A percentile compares a stretch with the other conserved stretches of the same genome.
Conservation (phyloP, 2,329 filamentous ascomycete species). For the Penicillium sp. region DNA sequence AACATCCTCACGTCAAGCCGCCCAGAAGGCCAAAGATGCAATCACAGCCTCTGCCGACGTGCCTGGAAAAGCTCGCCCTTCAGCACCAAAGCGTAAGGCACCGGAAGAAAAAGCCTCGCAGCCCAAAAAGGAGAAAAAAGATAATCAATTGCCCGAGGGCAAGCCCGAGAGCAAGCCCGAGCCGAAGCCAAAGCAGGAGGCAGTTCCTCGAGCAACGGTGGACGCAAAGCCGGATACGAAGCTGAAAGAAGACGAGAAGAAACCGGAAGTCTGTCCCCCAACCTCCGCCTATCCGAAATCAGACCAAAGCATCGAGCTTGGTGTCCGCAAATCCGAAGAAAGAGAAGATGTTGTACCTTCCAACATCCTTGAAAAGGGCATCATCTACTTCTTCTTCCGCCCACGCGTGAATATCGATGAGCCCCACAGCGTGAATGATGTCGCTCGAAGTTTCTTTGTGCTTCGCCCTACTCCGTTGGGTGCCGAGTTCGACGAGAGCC, state of each 20-base stretch:
- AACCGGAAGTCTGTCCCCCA: constrained; percentile 15
- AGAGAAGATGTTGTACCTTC: constrained; percentile 59
- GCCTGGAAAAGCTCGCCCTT: constrained; percentile 27
- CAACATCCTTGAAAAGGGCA: constrained; percentile 80
- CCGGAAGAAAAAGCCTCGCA: constrained; percentile 27
- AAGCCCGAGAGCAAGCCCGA: too few relatives aligned
- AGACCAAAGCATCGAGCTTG: constrained; percentile 34
- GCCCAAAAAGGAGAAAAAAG: constrained; percentile 47
- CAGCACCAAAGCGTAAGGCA: constrained; percentile 48
- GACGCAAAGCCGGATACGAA: constrained; percentile 6
- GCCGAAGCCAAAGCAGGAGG: constrained; percentile 24
- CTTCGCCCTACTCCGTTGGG: constrained; percentile 72
- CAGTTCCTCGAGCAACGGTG: neutral
- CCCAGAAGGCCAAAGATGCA: constrained; percentile 49
- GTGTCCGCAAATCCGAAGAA: constrained; percentile 55
- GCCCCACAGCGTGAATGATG: constrained; percentile 70
- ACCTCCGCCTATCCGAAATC: constrained; percentile 7
- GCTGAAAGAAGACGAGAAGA: constrained; percentile 17
- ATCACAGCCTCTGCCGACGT: constrained; percentile 38
- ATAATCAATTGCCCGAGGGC: too few relatives aligned
- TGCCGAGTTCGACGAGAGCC: constrained; percentile 62
- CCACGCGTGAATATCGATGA: constrained; percentile 74
- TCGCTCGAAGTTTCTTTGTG: constrained; percentile 79
- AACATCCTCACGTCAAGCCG: constrained; percentile 49
- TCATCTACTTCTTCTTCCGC: constrained; percentile 90